These are phyloP conservation scores for Dictyostelium firmibasis DNA, from an alignment of 78 protist species.

Conservation along the genomic window DNA sequence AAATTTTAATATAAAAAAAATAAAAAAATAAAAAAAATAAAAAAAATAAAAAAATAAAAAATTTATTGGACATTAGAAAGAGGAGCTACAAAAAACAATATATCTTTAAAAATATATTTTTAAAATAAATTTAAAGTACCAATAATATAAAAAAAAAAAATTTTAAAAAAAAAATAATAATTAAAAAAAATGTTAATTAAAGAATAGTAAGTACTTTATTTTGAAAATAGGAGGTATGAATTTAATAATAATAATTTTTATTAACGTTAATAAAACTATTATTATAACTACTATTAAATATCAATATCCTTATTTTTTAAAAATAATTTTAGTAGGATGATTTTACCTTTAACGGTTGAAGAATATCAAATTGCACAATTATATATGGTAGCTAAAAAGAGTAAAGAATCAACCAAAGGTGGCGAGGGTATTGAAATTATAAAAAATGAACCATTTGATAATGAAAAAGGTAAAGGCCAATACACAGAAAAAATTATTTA, in stretches of 20 bases:
- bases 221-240: no score
- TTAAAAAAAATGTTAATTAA: conserved; percentile 6
- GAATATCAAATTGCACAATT: conserved; percentile 60
- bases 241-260: no score
- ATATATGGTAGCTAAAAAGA: conserved; percentile 75
- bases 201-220: conserved; percentile 9
- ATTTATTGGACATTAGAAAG: no score
- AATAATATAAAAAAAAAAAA: no score
- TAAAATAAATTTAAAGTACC: not conserved
- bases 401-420: conserved; percentile 30
- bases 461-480: conserved; percentile 73
- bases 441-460: conserved; percentile 70
- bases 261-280: no score
- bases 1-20: no score
- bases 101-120: not conserved
- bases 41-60: no score
- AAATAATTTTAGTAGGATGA: not conserved
- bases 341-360: conserved; percentile 33
- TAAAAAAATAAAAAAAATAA: no score
- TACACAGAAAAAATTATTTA: conserved; percentile 66
- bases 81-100: no score
- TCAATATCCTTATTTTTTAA: no score
- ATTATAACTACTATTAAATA: no score
- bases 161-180: no score
- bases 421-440: conserved; percentile 80